These are phyloP conservation scores for Ceratorhiza oryzae-sativae DNA, from an alignment of 1,284 basidiomycete species.

Conservation along the genomic window DNA sequence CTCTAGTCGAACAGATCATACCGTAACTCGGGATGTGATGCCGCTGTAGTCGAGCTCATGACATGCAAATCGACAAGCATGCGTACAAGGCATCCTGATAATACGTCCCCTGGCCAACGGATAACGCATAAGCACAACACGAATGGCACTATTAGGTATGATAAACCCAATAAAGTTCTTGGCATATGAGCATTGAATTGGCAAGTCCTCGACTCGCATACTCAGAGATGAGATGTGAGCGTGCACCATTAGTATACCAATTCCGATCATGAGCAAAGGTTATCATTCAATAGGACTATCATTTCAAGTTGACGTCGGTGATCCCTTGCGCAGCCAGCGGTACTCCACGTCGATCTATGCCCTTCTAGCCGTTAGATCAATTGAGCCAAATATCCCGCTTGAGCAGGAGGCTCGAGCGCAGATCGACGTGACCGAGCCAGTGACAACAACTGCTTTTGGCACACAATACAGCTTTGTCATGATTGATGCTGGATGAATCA, in stretches of 20 bases:
- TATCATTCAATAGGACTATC: neutral
- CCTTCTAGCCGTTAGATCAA: neutral
- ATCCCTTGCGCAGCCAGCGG: neutral
- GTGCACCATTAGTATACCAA: neutral
- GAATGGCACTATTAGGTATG: no score
- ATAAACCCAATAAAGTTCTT: no score
- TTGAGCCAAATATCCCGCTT: neutral
- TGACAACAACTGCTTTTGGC: neutral
- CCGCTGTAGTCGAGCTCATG: no score
- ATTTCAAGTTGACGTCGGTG: neutral
- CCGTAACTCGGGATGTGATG: no score
- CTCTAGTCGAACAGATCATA: no score
- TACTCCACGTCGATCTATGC: neutral
- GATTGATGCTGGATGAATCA: neutral
- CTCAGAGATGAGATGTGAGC: neutral
- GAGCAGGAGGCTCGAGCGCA: neutral
- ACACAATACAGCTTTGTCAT: neutral
- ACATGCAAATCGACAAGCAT: no score
- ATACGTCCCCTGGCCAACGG: no score
- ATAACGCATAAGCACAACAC: no score
- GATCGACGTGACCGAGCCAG: neutral
- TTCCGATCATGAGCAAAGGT: neutral
- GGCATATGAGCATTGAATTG: no score
- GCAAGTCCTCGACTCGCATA: neutral
- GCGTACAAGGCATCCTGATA: no score